Evolutionary conservation across 2,329 filamentous ascomycete genomes (phyloP).

Genomic region (Trichoderma polysporum): DNA sequence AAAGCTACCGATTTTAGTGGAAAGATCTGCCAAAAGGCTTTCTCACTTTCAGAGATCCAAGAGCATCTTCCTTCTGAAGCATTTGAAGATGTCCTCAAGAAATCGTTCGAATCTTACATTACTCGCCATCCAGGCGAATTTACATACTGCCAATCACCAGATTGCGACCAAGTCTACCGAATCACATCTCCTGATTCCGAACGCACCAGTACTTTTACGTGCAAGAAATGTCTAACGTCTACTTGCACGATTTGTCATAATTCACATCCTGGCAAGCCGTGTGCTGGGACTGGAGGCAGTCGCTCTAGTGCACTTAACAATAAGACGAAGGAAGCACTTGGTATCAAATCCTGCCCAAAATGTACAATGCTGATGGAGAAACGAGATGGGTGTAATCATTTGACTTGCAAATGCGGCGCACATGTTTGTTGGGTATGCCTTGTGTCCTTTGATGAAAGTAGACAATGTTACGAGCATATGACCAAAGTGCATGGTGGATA

Average conservation of each 20-base stretch:
- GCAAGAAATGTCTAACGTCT: constrained; percentile 36
- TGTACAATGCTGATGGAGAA: constrained; percentile 45
- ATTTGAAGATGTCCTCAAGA: constrained; percentile 31
- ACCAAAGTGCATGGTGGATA: background rate
- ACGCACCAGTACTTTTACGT: constrained; percentile 31
- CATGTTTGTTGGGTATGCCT: constrained; percentile 53
- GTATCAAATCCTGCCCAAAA: constrained; percentile 42
- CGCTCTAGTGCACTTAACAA: constrained; percentile 31
- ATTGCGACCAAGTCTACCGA: constrained; percentile 47
- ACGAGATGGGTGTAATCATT: constrained; percentile 47
- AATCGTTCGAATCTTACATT: constrained; percentile 39
- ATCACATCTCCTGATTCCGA: background rate
- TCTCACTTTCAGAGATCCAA: background rate
- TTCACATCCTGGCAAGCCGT: constrained; percentile 36
- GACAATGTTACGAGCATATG: constrained; percentile 6
- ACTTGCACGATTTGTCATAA: constrained; percentile 39
- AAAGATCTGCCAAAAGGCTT: background rate
- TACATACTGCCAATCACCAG: constrained; percentile 43
- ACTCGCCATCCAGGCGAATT: constrained; percentile 34
- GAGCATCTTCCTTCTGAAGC: background rate
- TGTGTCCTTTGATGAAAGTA: background rate
- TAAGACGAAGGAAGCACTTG: constrained; percentile 35
- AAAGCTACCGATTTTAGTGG: background rate
- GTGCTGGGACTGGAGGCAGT: constrained; percentile 23
- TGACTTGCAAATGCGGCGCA: constrained; percentile 42